Evolutionary conservation across 2,329 filamentous ascomycete species (phyloP).

Genomic region (Colletotrichum sp.): DNA sequence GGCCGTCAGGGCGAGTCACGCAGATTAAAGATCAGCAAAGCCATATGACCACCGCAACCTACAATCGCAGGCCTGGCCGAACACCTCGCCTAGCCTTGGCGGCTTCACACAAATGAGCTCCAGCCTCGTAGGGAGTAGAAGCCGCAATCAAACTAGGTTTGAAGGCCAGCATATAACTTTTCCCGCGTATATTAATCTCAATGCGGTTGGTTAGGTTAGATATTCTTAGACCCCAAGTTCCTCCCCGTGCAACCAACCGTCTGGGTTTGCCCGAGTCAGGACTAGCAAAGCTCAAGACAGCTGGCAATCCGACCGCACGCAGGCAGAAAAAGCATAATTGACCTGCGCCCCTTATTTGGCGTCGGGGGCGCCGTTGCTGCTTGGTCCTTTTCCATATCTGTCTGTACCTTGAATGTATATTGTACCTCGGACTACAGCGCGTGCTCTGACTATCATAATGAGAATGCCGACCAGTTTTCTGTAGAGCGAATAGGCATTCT

Average conservation of each 20-base stretch:
- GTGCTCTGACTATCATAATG: rapidly evolving
- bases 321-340: neutral
- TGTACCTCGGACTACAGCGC: neutral
- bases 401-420: too few species aligned
- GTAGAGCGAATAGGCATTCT: neutral
- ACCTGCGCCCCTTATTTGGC: neutral
- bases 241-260: neutral
- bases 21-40: neutral
- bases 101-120: neutral
- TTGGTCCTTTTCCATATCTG: too few species aligned
- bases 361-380: neutral
- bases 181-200: neutral
- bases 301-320: neutral
- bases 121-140: neutral
- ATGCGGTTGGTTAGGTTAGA: neutral
- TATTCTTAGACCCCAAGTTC: neutral
- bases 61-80: neutral
- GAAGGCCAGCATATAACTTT: neutral
- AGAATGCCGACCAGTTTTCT: too few species aligned
- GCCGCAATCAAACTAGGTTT: neutral
- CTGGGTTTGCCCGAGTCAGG: neutral
- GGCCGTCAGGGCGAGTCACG: neutral
- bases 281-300: neutral
- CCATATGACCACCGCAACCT: neutral
- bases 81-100: neutral